Conservation (phyloP, 2,329 filamentous ascomycete genomes). For the Tricladium varicosporioides region DNA sequence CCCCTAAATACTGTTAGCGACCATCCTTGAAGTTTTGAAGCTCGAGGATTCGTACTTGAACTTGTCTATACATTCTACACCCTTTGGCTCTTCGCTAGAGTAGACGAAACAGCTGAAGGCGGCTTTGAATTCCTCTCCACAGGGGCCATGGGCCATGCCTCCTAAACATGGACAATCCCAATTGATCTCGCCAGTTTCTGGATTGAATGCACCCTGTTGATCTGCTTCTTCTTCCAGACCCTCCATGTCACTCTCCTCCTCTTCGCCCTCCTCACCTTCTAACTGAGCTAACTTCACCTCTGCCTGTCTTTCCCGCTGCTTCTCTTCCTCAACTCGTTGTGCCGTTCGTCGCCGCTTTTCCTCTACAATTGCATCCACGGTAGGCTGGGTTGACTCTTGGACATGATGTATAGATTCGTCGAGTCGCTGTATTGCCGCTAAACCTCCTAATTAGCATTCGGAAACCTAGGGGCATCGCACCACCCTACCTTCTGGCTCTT, state of each 20-base stretch:
- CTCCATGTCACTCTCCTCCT: slow-evolving; percentile 40
- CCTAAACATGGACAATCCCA: slow-evolving; percentile 98
- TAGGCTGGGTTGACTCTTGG: slow-evolving; percentile 55
- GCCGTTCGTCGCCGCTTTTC: slow-evolving; percentile 50
- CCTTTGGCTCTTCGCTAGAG: slow-evolving; percentile 91
- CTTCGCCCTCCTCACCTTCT: slow-evolving; percentile 26
- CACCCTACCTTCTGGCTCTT: not conserved
- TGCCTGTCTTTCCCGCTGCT: slow-evolving; percentile 22
- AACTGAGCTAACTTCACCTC: slow-evolving; percentile 23
- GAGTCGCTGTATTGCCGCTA: slow-evolving; percentile 33
- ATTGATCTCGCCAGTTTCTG: slow-evolving; percentile 98
- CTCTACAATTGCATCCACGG: slow-evolving; percentile 65
- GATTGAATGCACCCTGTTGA: slow-evolving; percentile 93
- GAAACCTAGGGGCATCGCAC: not conserved
- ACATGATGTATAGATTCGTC: slow-evolving; percentile 35
- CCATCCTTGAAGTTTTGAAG: slow-evolving; percentile 4
- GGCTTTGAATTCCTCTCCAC: slow-evolving; percentile 90
- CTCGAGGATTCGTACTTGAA: slow-evolving; percentile 71
- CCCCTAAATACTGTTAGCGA: slow-evolving; percentile 52
- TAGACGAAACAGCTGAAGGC: slow-evolving; percentile 99
- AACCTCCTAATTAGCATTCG: slow-evolving; percentile 19
- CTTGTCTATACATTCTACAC: slow-evolving; percentile 95
- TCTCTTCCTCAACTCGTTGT: slow-evolving; percentile 23
- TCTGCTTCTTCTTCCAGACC: slow-evolving; percentile 76
- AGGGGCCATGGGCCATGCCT: slow-evolving; percentile 95